phyloP scores from a whole-genome alignment of 768 basidiomycete species.

The Ramaria rubella region DNA sequence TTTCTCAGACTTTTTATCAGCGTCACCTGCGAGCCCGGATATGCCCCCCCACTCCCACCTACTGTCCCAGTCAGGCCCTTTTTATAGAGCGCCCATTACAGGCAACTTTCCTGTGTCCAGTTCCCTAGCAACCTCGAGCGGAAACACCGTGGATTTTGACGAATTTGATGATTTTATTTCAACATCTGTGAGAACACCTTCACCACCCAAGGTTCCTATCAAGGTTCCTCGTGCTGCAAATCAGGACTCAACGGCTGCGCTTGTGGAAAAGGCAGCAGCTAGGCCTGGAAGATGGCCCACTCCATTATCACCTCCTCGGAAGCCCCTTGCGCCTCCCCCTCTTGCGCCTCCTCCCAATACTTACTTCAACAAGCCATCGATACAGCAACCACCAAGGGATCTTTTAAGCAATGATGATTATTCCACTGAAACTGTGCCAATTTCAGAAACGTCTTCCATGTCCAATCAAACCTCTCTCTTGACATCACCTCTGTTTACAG shows the following conservation, averaged over 20 bases:
- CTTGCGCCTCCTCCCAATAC: conserved; percentile 8
- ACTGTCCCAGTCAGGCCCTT: conserved; percentile 20
- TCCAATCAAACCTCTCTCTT: conserved; percentile 24
- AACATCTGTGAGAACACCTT: conserved; percentile 21
- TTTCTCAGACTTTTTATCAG: conserved; percentile 45
- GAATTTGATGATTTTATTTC: conserved; percentile 29
- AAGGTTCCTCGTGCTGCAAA: conserved; percentile 7
- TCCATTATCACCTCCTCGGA: conserved; percentile 42
- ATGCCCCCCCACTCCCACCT: conserved; percentile 9
- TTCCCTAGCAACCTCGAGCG: not conserved
- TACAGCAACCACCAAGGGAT: conserved; percentile 18
- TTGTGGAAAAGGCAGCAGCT: conserved; percentile 52
- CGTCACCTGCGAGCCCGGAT: conserved; percentile 17
- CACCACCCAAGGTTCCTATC: conserved; percentile 18
- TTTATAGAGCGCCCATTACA: conserved; percentile 2
- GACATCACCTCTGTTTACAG: conserved; percentile 22
- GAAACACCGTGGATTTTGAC: conserved; percentile 19
- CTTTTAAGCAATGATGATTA: conserved; percentile 22
- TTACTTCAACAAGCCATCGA: not conserved
- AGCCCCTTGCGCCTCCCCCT: conserved; percentile 32
- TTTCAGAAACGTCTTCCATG: conserved; percentile 22
- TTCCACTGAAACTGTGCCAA: not conserved
- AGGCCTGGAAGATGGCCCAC: conserved; percentile 39
- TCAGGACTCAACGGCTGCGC: conserved; percentile 42
- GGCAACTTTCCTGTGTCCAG: conserved; percentile 5